Evolutionary conservation across 2,329 filamentous ascomycete genomes (phyloP).

Genomic region (Aspergillus aculeatinus): DNA sequence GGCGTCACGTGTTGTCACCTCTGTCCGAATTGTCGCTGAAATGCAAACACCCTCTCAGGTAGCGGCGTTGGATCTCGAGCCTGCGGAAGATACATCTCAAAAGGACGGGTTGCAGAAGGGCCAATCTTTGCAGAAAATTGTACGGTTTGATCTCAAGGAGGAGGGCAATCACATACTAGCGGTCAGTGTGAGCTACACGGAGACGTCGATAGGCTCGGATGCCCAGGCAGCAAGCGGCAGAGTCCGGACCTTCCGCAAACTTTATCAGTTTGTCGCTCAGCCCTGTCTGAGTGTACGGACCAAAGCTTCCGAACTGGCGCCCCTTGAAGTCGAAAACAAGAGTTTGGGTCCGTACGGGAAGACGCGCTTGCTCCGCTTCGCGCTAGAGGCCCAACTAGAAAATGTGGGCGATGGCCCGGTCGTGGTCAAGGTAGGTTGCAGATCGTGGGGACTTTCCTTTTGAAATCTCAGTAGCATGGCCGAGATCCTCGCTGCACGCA

Average conservation of each 20-base stretch:
- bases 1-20: constrained; percentile 58
- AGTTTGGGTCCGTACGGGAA: constrained; percentile 46
- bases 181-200: constrained; percentile 91
- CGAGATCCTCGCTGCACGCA: background rate
- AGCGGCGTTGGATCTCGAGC: constrained; percentile 59
- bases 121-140: constrained; percentile 73
- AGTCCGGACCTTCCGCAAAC: constrained; percentile 83
- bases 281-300: constrained; percentile 85
- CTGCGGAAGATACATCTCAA: constrained; percentile 50
- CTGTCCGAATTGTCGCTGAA: constrained; percentile 81
- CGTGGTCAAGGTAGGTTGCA: constrained; percentile 63
- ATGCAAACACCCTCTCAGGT: constrained; percentile 88
- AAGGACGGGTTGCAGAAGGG: constrained; percentile 44
- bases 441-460: background rate
- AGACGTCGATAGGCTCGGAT: constrained; percentile 60
- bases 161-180: constrained; percentile 91
- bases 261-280: constrained; percentile 96
- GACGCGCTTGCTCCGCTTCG: constrained; percentile 55
- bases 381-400: constrained; percentile 91
- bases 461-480: background rate
- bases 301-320: constrained; percentile 69
- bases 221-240: constrained; percentile 56
- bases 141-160: constrained; percentile 86
- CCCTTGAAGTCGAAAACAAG: constrained; percentile 47
- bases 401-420: constrained; percentile 86